Evolutionary conservation across 805 yeast species (phyloP), one percentile per base, ranked within the genome.

Genomic region (Cyberlindnera sargentensis): DNA sequence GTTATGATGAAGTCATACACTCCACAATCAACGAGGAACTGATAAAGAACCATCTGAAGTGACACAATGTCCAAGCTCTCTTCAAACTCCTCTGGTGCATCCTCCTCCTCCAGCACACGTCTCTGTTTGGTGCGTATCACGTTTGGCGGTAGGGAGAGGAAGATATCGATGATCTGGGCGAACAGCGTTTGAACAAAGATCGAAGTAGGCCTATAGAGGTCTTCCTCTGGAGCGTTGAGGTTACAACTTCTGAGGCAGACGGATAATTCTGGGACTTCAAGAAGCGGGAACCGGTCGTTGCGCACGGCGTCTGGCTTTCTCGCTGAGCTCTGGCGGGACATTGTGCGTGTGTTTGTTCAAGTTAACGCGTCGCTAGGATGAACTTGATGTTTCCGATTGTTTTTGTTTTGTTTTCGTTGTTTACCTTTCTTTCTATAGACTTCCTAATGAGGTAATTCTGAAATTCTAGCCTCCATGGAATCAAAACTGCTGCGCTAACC

Each of bases 1-100:
- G 76, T 70, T 40, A 88, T 67, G 36, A 80, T 75, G 56, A 88
- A 84, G 61, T 89, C 95, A 45, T 76, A 71, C 3, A 89, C 75
- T 0, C 95, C 95, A 57, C 91, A 81, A 45, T 75, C 80, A 37
- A 72, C 71, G 50, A 86, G 70, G 59, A 86, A 84, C 55, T 71
- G 73, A 58, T 70, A 72, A 50, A 84, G 73, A 5, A 77, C 76
- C 41, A 79, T 64, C 47, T 80, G 84, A 26, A 83, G 63, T 3
- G 78, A 76, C 20, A 84, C 64, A 9, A 80, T 62, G 43, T 67
- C 65, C 53, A 80, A 57, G 5, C 81, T 66, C 30, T 70, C 67
- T 25, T 58, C 54, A 44, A 60, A 43, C 7, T 62, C 69, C 4
- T 65, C 67, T 1, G 27, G 58, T 6, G 15, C 31, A 27, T 24